phyloP scores from a whole-genome alignment of 2,329 filamentous ascomycete genomes.

The Ophiocordyceps camponoti-saundersi region DNA sequence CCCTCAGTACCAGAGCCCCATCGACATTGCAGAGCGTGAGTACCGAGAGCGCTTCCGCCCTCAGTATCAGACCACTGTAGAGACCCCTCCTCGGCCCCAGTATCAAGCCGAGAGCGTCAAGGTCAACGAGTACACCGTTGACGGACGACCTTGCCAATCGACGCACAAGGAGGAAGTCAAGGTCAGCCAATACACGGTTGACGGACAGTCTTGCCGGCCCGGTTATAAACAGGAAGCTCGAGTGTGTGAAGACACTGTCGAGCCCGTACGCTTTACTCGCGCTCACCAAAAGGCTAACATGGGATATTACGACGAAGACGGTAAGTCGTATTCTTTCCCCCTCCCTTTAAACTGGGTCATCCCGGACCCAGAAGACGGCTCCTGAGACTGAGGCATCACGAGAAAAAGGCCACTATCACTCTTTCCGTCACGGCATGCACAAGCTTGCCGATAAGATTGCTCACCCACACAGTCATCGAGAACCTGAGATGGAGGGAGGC shows the following conservation, averaged over 20 bases:
- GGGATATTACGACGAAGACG: conserved; percentile 49
- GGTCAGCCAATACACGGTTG: conserved; percentile 50
- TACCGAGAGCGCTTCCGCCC: conserved; percentile 45
- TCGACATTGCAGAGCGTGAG: conserved; percentile 50
- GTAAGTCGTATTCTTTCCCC: conserved; percentile 19
- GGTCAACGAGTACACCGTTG: conserved; percentile 21
- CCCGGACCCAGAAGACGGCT: background rate
- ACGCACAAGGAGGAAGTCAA: conserved; percentile 38
- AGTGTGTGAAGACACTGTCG: conserved; percentile 50
- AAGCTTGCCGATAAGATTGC: conserved; percentile 39
- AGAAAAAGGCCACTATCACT: conserved; percentile 37
- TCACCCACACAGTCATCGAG: conserved; percentile 31
- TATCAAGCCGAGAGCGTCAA: conserved; percentile 11
- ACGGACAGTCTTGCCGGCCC: conserved; percentile 21
- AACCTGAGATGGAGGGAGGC: conserved; percentile 10
- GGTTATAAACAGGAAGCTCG: conserved; percentile 38
- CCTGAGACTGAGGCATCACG: background rate
- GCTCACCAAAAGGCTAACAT: conserved; percentile 35
- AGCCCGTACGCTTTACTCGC: conserved; percentile 26
- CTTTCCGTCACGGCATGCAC: conserved; percentile 36
- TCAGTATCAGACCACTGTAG: conserved; percentile 22
- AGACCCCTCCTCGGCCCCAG: conserved; percentile 15
- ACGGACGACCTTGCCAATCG: conserved; percentile 19
- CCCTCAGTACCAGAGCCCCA: conserved; percentile 29
- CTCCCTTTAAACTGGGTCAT: background rate